Conservation (phyloP, 1,284 basidiomycete genomes). For the Puccinia coronata region DNA sequence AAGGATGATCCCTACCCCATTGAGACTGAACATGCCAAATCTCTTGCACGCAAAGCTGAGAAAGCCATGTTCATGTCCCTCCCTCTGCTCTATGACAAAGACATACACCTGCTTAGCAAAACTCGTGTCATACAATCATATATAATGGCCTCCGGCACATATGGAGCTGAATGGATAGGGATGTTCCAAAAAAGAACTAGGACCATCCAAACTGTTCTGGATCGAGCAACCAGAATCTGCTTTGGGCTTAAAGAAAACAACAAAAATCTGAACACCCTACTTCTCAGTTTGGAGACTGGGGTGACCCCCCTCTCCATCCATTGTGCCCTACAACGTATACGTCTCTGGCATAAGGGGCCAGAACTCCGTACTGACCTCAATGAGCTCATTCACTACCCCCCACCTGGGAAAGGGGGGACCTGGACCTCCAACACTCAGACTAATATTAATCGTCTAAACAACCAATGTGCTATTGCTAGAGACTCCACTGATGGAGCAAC, state of each 20-base stretch:
- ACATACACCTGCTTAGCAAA: not conserved
- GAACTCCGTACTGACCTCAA: not conserved
- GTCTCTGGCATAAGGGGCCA: not conserved
- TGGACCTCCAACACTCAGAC: not conserved
- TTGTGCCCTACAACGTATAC: not conserved
- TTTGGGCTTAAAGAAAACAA: not conserved
- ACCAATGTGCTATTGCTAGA: no score
- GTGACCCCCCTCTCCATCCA: not conserved
- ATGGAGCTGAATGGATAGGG: slow-evolving; percentile 8
- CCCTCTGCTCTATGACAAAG: not conserved
- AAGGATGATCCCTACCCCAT: not conserved
- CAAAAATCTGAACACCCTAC: not conserved
- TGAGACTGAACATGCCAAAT: not conserved
- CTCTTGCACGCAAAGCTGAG: not conserved
- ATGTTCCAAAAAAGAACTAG: not conserved
- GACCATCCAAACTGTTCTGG: not conserved
- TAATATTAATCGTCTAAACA: no score
- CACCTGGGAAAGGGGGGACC: not conserved
- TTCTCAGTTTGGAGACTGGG: not conserved
- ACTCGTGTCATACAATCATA: not conserved
- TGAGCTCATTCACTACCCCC: not conserved
- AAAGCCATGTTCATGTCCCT: not conserved
- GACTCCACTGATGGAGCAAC: no score
- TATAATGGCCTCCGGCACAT: not conserved
- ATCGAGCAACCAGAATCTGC: not conserved